phyloP scores from a whole-genome alignment of 23 red algal genomes.

The Agarophyton chilense region DNA sequence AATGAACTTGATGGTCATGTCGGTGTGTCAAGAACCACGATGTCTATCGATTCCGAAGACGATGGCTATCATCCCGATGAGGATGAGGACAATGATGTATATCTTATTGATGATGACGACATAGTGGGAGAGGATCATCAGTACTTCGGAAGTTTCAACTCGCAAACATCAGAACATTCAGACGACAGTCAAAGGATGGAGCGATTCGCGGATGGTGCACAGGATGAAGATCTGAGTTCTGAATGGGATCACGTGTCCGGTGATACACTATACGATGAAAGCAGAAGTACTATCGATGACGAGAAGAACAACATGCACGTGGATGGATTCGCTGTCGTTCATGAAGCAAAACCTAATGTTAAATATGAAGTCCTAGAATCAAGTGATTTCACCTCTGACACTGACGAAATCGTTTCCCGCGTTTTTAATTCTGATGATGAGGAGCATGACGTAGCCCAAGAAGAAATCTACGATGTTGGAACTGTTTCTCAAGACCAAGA shows the following conservation, averaged over 20 bases:
- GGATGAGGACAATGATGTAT: neutral
- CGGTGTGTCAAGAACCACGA: neutral
- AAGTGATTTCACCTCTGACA: neutral
- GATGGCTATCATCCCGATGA: neutral
- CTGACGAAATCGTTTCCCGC: neutral
- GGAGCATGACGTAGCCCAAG: neutral
- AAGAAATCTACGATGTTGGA: neutral
- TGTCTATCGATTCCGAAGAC: neutral
- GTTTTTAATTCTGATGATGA: neutral
- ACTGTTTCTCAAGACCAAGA: neutral
- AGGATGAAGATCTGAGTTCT: neutral
- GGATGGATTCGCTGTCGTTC: slow-evolving; percentile 14
- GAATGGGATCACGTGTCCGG: neutral
- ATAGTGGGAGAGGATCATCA: neutral
- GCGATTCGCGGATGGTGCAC: neutral
- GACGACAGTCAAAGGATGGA: neutral
- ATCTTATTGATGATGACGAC: neutral
- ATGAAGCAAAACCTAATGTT: neutral
- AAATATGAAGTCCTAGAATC: neutral
- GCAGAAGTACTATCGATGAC: neutral
- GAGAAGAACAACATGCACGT: neutral
- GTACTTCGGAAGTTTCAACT: neutral
- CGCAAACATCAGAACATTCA: neutral
- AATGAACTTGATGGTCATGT: neutral
- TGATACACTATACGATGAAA: neutral